Conservation (phyloP, 257 asterid species). For the Nicotiana benthamiana region DNA sequence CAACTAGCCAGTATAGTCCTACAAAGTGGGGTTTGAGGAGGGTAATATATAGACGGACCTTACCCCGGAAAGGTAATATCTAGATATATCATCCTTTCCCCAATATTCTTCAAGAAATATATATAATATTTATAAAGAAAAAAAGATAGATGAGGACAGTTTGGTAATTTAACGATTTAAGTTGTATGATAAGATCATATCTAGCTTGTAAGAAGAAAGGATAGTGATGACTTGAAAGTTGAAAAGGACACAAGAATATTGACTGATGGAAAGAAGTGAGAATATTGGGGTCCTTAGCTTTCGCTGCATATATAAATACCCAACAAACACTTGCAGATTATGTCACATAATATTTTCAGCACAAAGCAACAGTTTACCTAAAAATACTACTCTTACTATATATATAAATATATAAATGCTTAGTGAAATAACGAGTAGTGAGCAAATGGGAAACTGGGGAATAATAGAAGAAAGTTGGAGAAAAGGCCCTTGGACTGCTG, state of each 20-base stretch:
- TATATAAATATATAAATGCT: slow-evolving; percentile 20
- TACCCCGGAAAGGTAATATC: too few species aligned
- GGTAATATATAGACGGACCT: too few species aligned
- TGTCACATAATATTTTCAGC: slow-evolving; percentile 47
- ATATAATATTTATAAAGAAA: too few species aligned
- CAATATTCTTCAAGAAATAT: too few species aligned
- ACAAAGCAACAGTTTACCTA: slow-evolving; percentile 2
- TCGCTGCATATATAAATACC: slow-evolving; percentile 48
- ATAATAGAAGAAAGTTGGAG: slow-evolving; percentile 63
- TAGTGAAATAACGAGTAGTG: slow-evolving; percentile 34
- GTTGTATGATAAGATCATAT: slow-evolving; percentile 18
- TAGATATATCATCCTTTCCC: too few species aligned
- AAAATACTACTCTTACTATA: not conserved
- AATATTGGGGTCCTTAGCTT: not conserved
- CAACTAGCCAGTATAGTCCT: too few species aligned
- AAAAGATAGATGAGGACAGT: slow-evolving; percentile 4
- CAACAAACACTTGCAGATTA: slow-evolving; percentile 22
- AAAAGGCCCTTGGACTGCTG: slow-evolving; percentile 92
- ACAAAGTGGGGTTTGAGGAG: too few species aligned
- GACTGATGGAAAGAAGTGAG: slow-evolving; percentile 26
- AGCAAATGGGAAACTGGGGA: slow-evolving; percentile 43
- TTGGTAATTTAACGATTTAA: slow-evolving; percentile 15
- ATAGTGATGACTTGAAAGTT: slow-evolving; percentile 31
- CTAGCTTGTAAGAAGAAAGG: slow-evolving; percentile 20
- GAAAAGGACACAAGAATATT: slow-evolving; percentile 37